Percentiles rank a stretch among this genome's conserved stretches.
Evolutionary conservation across 2,329 filamentous ascomycete genomes (phyloP).

Genomic region (Pseudogymnoascus sp.): DNA sequence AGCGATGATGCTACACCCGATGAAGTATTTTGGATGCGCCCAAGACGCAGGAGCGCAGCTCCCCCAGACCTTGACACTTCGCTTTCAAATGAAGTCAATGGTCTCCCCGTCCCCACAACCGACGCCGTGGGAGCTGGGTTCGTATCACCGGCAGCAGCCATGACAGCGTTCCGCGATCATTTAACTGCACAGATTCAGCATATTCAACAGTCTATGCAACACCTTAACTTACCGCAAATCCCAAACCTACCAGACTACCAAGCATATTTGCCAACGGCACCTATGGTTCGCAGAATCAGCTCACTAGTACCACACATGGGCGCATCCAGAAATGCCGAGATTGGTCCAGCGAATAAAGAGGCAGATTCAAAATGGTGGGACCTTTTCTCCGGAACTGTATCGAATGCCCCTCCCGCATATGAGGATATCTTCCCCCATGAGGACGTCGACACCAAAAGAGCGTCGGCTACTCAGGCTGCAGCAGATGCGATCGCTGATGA

Average conservation of each 20-base stretch:
- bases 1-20: slow-evolving; percentile 21
- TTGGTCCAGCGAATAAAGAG: slow-evolving; percentile 33
- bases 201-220: slow-evolving; percentile 65
- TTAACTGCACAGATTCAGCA: slow-evolving; percentile 68
- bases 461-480: slow-evolving; percentile 51
- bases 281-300: slow-evolving; percentile 65
- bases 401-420: slow-evolving; percentile 64
- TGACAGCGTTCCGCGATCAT: slow-evolving; percentile 67
- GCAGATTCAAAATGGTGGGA: slow-evolving; percentile 62
- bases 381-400: slow-evolving; percentile 47
- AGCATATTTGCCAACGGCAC: slow-evolving; percentile 50
- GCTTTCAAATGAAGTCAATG: neutral
- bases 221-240: slow-evolving; percentile 55
- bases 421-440: slow-evolving; percentile 66
- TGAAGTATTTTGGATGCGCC: slow-evolving; percentile 30
- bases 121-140: slow-evolving; percentile 17
- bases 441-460: slow-evolving; percentile 49
- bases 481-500: slow-evolving; percentile 53
- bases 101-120: slow-evolving; percentile 22
- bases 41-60: slow-evolving; percentile 25
- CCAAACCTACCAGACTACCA: slow-evolving; percentile 65
- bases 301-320: slow-evolving; percentile 64
- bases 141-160: slow-evolving; percentile 54
- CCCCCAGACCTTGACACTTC: neutral
- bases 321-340: slow-evolving; percentile 36